A percentile compares a stretch with the other conserved stretches of the same genome.
phyloP scores from a whole-genome alignment of 1,284 basidiomycete species.

The Waitea zeae region DNA sequence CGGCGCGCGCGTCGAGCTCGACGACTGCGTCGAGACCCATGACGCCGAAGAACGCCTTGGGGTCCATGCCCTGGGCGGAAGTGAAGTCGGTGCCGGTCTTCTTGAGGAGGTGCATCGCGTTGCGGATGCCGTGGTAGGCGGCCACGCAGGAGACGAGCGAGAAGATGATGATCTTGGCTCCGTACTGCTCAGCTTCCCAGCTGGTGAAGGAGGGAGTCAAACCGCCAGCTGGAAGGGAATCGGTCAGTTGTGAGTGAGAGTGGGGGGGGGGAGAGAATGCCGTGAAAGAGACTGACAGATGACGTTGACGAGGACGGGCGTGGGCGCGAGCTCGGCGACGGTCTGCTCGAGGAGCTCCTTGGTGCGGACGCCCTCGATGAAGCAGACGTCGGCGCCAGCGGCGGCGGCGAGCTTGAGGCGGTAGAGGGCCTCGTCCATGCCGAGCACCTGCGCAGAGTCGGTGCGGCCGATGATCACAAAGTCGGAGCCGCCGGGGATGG shows the following conservation, averaged over 20 bases:
- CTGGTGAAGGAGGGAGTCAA: conserved; percentile 57
- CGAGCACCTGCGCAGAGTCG: conserved; percentile 63
- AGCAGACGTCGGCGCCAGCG: conserved; percentile 69
- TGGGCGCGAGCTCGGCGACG: conserved; percentile 48
- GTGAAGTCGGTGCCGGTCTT: conserved; percentile 59
- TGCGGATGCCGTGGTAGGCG: conserved; percentile 52
- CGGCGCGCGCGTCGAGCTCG: conserved; percentile 36
- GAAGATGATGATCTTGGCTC: conserved; percentile 65
- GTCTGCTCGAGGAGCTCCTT: conserved; percentile 47
- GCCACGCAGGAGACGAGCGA: conserved; percentile 57
- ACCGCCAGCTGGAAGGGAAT: conserved; percentile 64
- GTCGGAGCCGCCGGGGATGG: conserved; percentile 55
- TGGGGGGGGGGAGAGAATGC: too few relatives aligned
- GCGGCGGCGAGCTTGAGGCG: conserved; percentile 57
- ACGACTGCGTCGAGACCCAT: conserved; percentile 47
- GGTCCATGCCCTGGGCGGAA: conserved; percentile 61
- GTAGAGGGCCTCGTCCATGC: conserved; percentile 63
- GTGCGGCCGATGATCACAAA: conserved; percentile 70
- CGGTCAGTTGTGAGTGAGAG: too few relatives aligned
- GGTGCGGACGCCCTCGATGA: conserved; percentile 67
- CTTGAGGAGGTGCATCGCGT: conserved; percentile 55
- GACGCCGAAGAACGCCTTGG: conserved; percentile 57
- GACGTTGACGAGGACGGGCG: conserved; percentile 61
- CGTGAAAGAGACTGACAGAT: too few relatives aligned
- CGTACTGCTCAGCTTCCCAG: conserved; percentile 46